Evolutionary conservation across 345 rosid genomes (phyloP).

Genomic region (Alliaria petiolata): DNA sequence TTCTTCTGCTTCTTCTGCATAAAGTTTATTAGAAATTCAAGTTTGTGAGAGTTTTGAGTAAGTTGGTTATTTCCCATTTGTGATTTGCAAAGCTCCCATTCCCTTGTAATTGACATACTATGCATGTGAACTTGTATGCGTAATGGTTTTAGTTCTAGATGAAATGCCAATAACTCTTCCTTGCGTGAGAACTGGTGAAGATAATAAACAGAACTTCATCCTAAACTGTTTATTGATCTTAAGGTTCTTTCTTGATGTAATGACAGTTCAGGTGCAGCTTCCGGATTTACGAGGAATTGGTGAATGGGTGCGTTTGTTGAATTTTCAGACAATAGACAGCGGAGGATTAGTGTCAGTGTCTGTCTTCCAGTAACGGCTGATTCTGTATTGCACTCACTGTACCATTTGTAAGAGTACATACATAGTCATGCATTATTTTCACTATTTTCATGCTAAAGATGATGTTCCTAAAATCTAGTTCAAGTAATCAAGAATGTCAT

Average conservation of each 20-base stretch:
- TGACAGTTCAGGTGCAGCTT: not conserved
- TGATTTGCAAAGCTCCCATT: not conserved
- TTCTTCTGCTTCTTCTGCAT: not conserved
- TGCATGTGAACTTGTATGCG: not conserved
- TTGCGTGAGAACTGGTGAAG: not conserved
- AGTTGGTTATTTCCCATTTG: not conserved
- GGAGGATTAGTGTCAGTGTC: not conserved
- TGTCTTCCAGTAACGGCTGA: not conserved
- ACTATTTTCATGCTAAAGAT: no score
- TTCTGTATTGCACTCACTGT: not conserved
- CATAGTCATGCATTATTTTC: not conserved
- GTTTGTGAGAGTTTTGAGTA: not conserved
- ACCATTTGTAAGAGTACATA: constrained; percentile 10
- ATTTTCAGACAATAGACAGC: not conserved
- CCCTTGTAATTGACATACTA: not conserved
- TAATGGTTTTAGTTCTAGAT: not conserved
- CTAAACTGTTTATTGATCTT: not conserved
- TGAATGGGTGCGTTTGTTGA: not conserved
- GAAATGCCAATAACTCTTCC: not conserved
- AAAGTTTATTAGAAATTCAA: not conserved
- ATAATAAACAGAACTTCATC: not conserved
- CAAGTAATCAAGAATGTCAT: not conserved
- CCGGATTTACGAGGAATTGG: not conserved
- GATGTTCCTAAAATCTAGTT: no score
- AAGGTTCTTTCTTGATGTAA: not conserved